These are phyloP conservation scores for Solidago caesia DNA, from an alignment of 129 eudicot species.

Conservation along the genomic window DNA sequence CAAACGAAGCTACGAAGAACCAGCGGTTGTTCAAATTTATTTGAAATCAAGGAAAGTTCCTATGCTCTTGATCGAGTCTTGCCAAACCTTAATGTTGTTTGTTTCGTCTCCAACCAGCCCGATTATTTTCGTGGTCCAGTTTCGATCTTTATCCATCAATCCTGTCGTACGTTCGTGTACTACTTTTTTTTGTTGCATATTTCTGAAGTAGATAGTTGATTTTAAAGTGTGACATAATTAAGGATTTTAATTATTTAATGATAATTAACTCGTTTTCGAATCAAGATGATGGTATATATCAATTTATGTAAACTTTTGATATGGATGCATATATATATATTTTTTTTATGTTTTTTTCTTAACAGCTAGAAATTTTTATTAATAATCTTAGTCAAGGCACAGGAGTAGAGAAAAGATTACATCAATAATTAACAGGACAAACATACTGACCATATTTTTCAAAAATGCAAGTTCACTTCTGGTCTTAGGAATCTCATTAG, in stretches of 20 bases:
- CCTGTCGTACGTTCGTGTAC: constrained; percentile 5
- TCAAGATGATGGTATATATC: neutral
- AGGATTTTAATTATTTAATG: neutral
- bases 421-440: no score
- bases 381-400: no score
- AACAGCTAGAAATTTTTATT: no score
- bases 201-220: neutral
- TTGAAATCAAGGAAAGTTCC: constrained; percentile 26
- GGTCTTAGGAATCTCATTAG: no score
- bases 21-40: constrained; percentile 38
- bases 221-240: neutral
- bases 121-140: constrained; percentile 15
- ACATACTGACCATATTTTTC: no score
- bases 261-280: neutral
- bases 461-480: no score
- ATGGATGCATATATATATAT: no score
- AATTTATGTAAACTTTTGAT: no score
- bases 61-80: neutral
- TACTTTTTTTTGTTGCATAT: neutral
- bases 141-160: neutral
- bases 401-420: no score
- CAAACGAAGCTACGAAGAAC: constrained; percentile 44
- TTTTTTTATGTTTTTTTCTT: no score
- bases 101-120: constrained; percentile 5
- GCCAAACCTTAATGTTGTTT: constrained; percentile 29